Percentiles rank a stretch among this genome's conserved stretches.
Evolutionary conservation across 192 early-diverging fungal genomes (phyloP).

Genomic region (Coemansia sp.): DNA sequence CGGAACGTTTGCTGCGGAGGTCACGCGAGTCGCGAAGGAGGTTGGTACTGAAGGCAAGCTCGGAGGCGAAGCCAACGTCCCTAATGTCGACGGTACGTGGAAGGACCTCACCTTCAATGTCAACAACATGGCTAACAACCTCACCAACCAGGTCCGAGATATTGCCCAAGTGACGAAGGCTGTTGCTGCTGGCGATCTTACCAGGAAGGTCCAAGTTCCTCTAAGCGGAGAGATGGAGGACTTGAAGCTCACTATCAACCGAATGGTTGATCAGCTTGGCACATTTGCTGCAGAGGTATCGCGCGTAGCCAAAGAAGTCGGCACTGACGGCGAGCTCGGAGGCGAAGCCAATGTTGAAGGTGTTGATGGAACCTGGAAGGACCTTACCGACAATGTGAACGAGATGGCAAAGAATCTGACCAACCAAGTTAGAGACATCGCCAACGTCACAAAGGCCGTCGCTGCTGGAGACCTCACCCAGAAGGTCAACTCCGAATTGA

Average conservation of each 20-base stretch:
- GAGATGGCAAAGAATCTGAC: conserved; percentile 61
- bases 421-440: conserved; percentile 61
- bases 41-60: conserved; percentile 68
- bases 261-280: conserved; percentile 26
- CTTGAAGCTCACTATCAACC: conserved; percentile 22
- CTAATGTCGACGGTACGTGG: conserved; percentile 64
- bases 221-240: conserved; percentile 23
- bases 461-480: conserved; percentile 59
- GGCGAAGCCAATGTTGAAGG: conserved; percentile 64
- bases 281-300: conserved; percentile 30
- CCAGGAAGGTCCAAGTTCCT: conserved; percentile 10
- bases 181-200: conserved; percentile 65
- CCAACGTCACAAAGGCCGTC: conserved; percentile 61
- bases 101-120: conserved; percentile 68
- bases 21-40: conserved; percentile 64
- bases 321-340: conserved; percentile 68
- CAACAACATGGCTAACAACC: conserved; percentile 68
- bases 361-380: conserved; percentile 67
- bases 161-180: conserved; percentile 69
- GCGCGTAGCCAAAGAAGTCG: conserved; percentile 70
- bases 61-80: conserved; percentile 66
- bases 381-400: conserved; percentile 58
- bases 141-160: conserved; percentile 66
- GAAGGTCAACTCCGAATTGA: conserved; percentile 59
- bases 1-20: conserved; percentile 64